Conservation (phyloP, 1,139 yeast genomes). For the Debaryomyces fabryi region DNA sequence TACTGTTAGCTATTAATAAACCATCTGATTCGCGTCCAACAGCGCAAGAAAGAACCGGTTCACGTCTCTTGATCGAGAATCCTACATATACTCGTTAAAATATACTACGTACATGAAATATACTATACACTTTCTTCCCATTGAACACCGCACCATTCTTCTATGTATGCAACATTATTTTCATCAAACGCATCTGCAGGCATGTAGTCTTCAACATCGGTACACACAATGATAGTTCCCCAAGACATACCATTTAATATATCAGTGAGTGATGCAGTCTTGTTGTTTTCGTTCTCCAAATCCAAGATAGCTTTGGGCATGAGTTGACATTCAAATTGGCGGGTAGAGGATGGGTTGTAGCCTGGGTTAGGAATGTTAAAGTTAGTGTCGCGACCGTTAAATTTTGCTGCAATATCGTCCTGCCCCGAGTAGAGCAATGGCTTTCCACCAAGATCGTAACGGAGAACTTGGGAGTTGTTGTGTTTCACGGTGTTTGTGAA, state of each 20-base stretch:
- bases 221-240: slow-evolving; percentile 90
- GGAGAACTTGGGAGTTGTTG: slow-evolving; percentile 82
- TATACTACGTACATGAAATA: neutral
- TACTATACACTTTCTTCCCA: slow-evolving; percentile 69
- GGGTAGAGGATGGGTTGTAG: slow-evolving; percentile 60
- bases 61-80: neutral
- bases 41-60: neutral
- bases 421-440: slow-evolving; percentile 75
- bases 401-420: slow-evolving; percentile 53
- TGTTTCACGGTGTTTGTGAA: slow-evolving; percentile 74
- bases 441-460: slow-evolving; percentile 75
- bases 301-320: slow-evolving; percentile 94
- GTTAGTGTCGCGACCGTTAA: slow-evolving; percentile 30
- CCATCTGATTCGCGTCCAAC: neutral
- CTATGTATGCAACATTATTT: slow-evolving; percentile 76
- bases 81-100: neutral
- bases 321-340: slow-evolving; percentile 82
- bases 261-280: slow-evolving; percentile 41
- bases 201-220: slow-evolving; percentile 71
- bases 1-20: slow-evolving; percentile 1
- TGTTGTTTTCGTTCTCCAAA: slow-evolving; percentile 53
- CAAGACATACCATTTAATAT: slow-evolving; percentile 86
- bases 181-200: slow-evolving; percentile 58
- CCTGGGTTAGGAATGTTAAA: slow-evolving; percentile 52
- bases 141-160: slow-evolving; percentile 93